phyloP scores from a whole-genome alignment of 306 rosid genomes.

The Medicago arabica region DNA sequence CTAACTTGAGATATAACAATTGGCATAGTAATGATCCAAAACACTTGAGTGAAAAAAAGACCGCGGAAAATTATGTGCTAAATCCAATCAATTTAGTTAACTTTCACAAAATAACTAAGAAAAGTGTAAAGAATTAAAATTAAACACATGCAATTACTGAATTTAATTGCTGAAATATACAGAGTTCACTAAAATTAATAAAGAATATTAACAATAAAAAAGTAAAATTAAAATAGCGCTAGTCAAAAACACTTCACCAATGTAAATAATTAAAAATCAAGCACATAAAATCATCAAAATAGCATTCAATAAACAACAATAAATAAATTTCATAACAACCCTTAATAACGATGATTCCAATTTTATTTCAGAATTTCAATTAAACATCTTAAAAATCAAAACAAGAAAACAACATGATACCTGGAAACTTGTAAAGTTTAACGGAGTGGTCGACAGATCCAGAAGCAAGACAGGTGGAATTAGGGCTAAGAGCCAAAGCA shows the following conservation, averaged over 20 bases:
- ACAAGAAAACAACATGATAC: slow-evolving; percentile 39
- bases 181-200: background rate
- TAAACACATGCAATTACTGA: background rate
- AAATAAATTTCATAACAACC: background rate
- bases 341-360: background rate
- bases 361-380: background rate
- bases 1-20: background rate
- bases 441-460: slow-evolving; percentile 93
- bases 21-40: background rate
- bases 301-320: background rate
- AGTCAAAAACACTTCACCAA: background rate
- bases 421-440: slow-evolving; percentile 96
- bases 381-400: background rate
- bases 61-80: background rate
- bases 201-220: background rate
- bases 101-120: background rate
- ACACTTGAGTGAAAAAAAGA: background rate
- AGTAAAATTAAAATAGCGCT: background rate
- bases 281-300: background rate
- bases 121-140: background rate
- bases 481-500: slow-evolving; percentile 89
- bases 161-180: background rate
- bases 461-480: slow-evolving; percentile 93
- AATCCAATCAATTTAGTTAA: background rate
- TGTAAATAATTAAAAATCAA: no score